These are phyloP conservation scores for Lachnellula arida DNA, from an alignment of 2,329 filamentous ascomycete genomes.

Conservation along the genomic window DNA sequence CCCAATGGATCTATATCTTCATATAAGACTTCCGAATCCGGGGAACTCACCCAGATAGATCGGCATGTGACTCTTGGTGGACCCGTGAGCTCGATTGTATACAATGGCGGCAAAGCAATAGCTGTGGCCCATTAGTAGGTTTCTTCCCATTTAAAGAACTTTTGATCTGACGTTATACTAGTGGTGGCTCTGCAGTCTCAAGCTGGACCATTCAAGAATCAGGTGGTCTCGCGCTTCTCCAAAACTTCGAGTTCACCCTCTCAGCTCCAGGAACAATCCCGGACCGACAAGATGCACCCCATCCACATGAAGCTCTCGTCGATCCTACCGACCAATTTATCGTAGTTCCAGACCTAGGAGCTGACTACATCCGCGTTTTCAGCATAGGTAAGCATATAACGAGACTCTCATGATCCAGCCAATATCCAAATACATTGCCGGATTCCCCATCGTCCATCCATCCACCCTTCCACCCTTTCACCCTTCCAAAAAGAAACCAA, in stretches of 20 bases:
- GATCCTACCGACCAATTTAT: slow-evolving; percentile 48
- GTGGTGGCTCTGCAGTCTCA: slow-evolving; percentile 20
- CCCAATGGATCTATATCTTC: slow-evolving; percentile 19
- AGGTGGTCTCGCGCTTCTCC: slow-evolving; percentile 24
- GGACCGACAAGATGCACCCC: slow-evolving; percentile 40
- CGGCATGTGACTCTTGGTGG: slow-evolving; percentile 36
- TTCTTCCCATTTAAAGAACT: slow-evolving; percentile 43
- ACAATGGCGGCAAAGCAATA: slow-evolving; percentile 38
- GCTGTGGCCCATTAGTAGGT: slow-evolving; percentile 31
- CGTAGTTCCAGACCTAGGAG: slow-evolving; percentile 49
- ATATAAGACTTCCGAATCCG: slow-evolving; percentile 33
- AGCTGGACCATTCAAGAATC: slow-evolving; percentile 36
- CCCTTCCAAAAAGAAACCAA: slow-evolving; percentile 15
- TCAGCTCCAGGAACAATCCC: slow-evolving; percentile 33
- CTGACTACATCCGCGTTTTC: slow-evolving; percentile 46
- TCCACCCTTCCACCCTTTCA: slow-evolving; percentile 41
- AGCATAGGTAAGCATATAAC: slow-evolving; percentile 29
- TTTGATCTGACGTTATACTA: slow-evolving; percentile 4
- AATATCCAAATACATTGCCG: neutral
- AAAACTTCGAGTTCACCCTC: slow-evolving; percentile 40
- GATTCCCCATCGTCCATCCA: slow-evolving; percentile 41
- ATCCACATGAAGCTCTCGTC: slow-evolving; percentile 48
- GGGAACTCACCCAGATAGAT: slow-evolving; percentile 37
- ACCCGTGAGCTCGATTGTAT: slow-evolving; percentile 36
- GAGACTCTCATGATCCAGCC: too few relatives aligned